These are phyloP conservation scores for Populus pruinosa DNA, from an alignment of 345 rosid genomes.

Conservation along the genomic window DNA sequence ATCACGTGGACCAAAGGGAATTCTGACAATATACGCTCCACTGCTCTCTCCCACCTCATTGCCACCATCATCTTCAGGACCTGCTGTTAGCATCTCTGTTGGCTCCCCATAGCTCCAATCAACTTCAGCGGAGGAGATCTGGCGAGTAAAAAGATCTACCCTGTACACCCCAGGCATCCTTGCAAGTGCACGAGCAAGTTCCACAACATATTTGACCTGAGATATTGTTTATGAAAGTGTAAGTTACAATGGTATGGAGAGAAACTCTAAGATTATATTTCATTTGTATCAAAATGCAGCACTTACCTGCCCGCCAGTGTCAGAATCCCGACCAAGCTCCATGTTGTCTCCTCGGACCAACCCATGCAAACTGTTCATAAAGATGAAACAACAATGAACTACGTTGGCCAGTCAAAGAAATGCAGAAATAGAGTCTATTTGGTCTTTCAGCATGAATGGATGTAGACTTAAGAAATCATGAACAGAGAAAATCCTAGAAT, in stretches of 20 bases:
- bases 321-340: slow-evolving; percentile 99
- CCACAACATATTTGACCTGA: slow-evolving; percentile 96
- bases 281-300: not conserved
- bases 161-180: slow-evolving; percentile 96
- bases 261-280: not conserved
- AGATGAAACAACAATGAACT: slow-evolving; percentile 1
- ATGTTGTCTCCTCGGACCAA: slow-evolving; percentile 92
- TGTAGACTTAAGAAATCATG: not conserved
- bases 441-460: not conserved
- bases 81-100: slow-evolving; percentile 81
- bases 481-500: not conserved
- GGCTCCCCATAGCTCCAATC: slow-evolving; percentile 99
- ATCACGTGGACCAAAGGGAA: slow-evolving; percentile 91
- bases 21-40: slow-evolving; percentile 88
- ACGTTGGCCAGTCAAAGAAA: not conserved
- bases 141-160: slow-evolving; percentile 94
- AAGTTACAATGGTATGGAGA: slow-evolving; percentile 1
- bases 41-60: slow-evolving; percentile 82
- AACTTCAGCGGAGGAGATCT: slow-evolving; percentile 73
- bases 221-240: not conserved
- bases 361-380: slow-evolving; percentile 71
- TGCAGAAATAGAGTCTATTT: not conserved
- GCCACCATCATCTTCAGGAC: slow-evolving; percentile 57
- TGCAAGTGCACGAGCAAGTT: slow-evolving; percentile 91
- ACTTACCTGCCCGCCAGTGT: slow-evolving; percentile 94